Percentiles rank a stretch among this genome's conserved stretches.
Conservation (phyloP, 176 grass and related monocot genomes). For the Rhipidocladum racemiflorum region DNA sequence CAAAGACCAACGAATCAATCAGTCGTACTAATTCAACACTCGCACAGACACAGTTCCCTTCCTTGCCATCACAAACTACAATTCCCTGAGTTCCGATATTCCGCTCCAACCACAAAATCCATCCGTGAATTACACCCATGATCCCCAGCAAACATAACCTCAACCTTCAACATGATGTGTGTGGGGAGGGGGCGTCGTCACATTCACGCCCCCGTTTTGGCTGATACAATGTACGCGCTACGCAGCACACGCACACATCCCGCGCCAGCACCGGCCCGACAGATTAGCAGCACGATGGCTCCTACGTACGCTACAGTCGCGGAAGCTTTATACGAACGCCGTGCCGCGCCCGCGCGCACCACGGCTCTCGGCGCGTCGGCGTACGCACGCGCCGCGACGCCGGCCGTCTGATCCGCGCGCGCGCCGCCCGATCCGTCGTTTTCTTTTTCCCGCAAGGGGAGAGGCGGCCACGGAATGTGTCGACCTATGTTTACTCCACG, state of each 20-base stretch:
- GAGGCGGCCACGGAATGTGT: slow-evolving; percentile 21
- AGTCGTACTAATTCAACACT: neutral
- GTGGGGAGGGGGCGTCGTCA: no score
- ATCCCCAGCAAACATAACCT: neutral
- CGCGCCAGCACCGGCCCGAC: slow-evolving; percentile 13
- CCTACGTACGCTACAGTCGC: neutral
- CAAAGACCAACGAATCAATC: neutral
- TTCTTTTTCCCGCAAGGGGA: neutral
- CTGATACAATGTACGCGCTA: neutral
- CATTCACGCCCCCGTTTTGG: neutral
- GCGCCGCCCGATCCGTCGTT: neutral
- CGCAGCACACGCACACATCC: neutral
- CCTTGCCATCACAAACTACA: neutral
- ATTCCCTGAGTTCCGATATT: neutral
- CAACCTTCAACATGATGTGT: neutral
- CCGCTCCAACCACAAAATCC: slow-evolving; percentile 21
- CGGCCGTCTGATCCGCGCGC: neutral
- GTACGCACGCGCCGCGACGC: neutral
- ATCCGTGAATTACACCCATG: neutral
- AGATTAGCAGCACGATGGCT: neutral
- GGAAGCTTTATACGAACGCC: neutral
- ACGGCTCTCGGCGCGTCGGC: neutral
- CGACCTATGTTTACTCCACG: neutral
- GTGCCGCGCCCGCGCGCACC: neutral
- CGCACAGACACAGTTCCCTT: neutral